Conservation (phyloP, 2,329 filamentous ascomycete species). For the Exophiala oligosperma region DNA sequence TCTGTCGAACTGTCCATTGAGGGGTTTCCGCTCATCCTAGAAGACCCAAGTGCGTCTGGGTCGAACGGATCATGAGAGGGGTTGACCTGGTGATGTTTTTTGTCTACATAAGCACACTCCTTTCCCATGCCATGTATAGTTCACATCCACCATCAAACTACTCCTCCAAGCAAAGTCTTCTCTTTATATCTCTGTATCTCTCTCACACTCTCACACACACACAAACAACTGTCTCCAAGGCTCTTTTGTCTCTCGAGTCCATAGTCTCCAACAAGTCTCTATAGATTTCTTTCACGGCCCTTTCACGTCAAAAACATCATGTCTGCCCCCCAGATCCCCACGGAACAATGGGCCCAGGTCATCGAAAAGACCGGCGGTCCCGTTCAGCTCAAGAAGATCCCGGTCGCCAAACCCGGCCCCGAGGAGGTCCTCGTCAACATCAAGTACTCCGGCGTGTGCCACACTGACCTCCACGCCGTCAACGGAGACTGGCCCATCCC, state of each 20-base stretch:
- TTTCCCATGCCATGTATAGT: background rate
- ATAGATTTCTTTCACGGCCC: too few species aligned
- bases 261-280: too few species aligned
- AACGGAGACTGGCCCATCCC: conserved; percentile 86
- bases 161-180: background rate
- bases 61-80: conserved; percentile 17
- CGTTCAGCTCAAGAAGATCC: conserved; percentile 61
- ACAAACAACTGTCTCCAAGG: background rate
- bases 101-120: conserved; percentile 17
- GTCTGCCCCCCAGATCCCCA: conserved; percentile 61
- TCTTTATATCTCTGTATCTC: background rate
- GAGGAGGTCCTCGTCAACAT: conserved; percentile 92
- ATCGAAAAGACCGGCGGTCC: conserved; percentile 77
- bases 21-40: conserved; percentile 28
- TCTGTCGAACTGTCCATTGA: conserved; percentile 8
- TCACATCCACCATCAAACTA: background rate
- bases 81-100: conserved; percentile 1
- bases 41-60: background rate
- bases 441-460: conserved; percentile 88
- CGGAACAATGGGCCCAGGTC: conserved; percentile 88
- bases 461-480: conserved; percentile 80
- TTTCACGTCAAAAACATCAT: conserved; percentile 12
- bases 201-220: background rate
- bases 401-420: conserved; percentile 75
- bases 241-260: too few species aligned